phyloP scores from a whole-genome alignment of 805 yeast species.

The Kodamaea sagamina region DNA sequence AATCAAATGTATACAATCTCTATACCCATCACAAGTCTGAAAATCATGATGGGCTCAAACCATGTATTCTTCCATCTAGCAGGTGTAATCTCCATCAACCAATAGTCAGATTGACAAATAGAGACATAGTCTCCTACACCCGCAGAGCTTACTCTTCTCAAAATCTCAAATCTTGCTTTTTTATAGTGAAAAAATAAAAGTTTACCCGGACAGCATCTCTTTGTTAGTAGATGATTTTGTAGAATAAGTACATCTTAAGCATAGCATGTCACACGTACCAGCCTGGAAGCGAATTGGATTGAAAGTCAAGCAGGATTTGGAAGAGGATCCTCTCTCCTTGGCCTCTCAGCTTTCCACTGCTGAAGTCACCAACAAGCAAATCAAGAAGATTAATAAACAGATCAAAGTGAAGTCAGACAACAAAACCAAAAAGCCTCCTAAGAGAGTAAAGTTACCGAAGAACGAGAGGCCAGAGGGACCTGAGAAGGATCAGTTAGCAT shows the following conservation, averaged over 20 bases:
- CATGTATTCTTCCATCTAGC: conserved; percentile 43
- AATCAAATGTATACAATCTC: conserved; percentile 49
- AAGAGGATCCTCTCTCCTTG: conserved; percentile 47
- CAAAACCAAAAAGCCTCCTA: conserved; percentile 58
- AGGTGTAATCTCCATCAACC: conserved; percentile 22
- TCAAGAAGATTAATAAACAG: conserved; percentile 41
- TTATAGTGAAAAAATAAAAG: conserved; percentile 1
- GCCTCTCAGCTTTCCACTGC: conserved; percentile 48
- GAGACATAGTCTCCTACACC: conserved; percentile 4
- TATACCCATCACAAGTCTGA: conserved; percentile 43
- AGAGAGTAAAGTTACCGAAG: conserved; percentile 69
- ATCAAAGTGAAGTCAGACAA: conserved; percentile 22
- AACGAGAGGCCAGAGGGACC: conserved; percentile 69
- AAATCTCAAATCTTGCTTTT: background rate
- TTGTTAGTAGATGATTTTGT: conserved; percentile 1
- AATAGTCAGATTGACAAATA: conserved; percentile 6
- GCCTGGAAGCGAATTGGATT: conserved; percentile 85
- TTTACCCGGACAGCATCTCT: conserved; percentile 14
- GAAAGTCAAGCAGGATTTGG: conserved; percentile 51
- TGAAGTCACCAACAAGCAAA: conserved; percentile 42
- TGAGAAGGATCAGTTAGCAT: conserved; percentile 71
- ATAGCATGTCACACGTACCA: conserved; percentile 45
- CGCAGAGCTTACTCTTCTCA: conserved; percentile 1
- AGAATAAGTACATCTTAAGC: background rate
- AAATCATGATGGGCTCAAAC: conserved; percentile 46